phyloP scores from a whole-genome alignment of 257 asterid genomes.

The Lycium ferocissimum region DNA sequence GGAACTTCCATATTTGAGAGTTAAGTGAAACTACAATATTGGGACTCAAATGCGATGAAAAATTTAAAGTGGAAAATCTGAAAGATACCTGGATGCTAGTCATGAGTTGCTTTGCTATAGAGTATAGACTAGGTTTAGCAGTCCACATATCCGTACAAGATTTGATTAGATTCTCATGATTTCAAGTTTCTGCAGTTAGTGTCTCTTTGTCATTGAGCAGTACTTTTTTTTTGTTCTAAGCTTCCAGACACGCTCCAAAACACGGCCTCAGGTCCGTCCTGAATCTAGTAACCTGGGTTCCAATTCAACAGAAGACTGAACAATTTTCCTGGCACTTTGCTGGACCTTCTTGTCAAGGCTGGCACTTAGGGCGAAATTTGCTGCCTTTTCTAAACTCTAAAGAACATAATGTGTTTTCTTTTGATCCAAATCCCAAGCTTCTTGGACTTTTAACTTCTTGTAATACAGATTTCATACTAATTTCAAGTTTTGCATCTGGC shows the following conservation, averaged over 20 bases:
- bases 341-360: background rate
- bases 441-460: background rate
- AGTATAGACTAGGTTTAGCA: background rate
- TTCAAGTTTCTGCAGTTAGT: background rate
- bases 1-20: background rate
- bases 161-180: background rate
- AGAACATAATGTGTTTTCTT: background rate
- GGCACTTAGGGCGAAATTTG: background rate
- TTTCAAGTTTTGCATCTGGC: background rate
- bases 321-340: background rate
- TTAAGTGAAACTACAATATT: background rate
- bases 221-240: no score
- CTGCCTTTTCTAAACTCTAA: background rate
- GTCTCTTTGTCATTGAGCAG: background rate
- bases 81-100: no score
- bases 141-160: background rate
- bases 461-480: background rate
- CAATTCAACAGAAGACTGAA: background rate
- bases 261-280: no score
- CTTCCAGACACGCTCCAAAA: background rate
- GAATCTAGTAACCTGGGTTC: background rate
- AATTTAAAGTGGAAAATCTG: background rate
- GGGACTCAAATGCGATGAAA: no score
- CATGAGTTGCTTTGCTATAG: background rate
- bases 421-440: background rate